phyloP scores from a whole-genome alignment of 768 basidiomycete species.

The Gautieria morchelliformis region DNA sequence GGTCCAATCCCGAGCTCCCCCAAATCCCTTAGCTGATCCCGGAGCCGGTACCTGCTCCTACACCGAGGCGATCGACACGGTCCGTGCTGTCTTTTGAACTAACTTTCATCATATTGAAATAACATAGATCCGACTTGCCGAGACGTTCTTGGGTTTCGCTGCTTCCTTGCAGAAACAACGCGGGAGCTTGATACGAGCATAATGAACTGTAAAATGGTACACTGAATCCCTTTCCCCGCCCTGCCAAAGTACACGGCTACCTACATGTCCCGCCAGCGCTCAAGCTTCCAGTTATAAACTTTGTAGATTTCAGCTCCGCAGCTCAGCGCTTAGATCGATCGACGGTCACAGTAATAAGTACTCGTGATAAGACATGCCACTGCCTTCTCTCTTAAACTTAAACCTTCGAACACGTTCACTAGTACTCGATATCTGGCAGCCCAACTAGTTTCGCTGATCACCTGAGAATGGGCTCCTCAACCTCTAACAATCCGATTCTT shows the following conservation, averaged over 20 bases:
- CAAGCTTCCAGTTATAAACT: too few species aligned
- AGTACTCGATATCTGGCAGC: too few species aligned
- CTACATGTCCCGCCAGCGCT: too few species aligned
- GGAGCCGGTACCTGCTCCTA: conserved; percentile 34
- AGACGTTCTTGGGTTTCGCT: conserved; percentile 50
- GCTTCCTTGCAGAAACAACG: conserved; percentile 49
- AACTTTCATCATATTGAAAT: neutral
- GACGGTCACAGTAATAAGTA: too few species aligned
- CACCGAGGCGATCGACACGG: conserved; percentile 41
- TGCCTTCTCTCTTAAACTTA: too few species aligned
- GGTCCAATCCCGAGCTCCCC: conserved; percentile 35
- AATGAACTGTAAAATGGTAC: neutral
- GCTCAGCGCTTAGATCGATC: too few species aligned
- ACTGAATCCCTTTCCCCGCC: too few species aligned
- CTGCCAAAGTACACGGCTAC: too few species aligned
- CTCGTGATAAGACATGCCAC: too few species aligned
- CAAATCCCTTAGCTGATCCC: conserved; percentile 27
- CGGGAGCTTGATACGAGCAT: conserved; percentile 33
- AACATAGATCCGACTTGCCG: conserved; percentile 39
- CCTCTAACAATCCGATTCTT: neutral
- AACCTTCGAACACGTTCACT: too few species aligned
- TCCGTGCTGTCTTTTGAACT: conserved; percentile 11
- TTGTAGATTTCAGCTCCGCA: too few species aligned
- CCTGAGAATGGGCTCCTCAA: neutral
- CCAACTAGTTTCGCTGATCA: too few species aligned